Evolutionary conservation across 2,329 filamentous ascomycete genomes (phyloP).

Genomic region (Cladosporium sp.): DNA sequence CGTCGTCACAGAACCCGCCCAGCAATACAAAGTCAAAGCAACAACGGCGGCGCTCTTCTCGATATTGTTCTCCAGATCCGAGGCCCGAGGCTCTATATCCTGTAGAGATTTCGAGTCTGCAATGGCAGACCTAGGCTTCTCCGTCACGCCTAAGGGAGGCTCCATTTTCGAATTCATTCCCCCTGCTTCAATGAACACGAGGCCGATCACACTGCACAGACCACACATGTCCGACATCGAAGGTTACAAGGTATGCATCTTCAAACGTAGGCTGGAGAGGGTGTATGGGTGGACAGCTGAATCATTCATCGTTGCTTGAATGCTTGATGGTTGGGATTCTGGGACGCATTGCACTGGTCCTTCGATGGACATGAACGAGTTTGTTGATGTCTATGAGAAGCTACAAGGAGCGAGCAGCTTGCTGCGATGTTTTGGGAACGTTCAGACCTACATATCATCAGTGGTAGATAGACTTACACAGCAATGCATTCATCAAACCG

Average conservation of each 20-base stretch:
- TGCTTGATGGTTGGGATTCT: neutral
- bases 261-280: slow-evolving; percentile 2
- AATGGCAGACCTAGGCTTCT: slow-evolving; percentile 24
- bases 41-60: slow-evolving; percentile 21
- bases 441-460: too few species aligned
- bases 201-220: slow-evolving; percentile 22
- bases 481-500: too few species aligned
- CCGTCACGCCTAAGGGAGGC: slow-evolving; percentile 22
- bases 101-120: slow-evolving; percentile 22
- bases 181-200: slow-evolving; percentile 17
- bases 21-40: slow-evolving; percentile 19
- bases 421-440: too few species aligned
- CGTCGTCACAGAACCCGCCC: neutral
- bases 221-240: slow-evolving; percentile 25
- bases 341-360: neutral
- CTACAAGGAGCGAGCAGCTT: neutral
- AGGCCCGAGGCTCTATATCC: slow-evolving; percentile 21
- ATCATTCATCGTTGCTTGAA: neutral
- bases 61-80: slow-evolving; percentile 19
- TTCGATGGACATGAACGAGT: neutral
- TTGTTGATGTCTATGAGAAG: too few species aligned
- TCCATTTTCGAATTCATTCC: slow-evolving; percentile 23
- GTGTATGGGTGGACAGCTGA: neutral
- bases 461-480: too few species aligned
- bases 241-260: slow-evolving; percentile 20